Conservation (phyloP, 208 protist species). For the Wallacemonas rigidus region DNA sequence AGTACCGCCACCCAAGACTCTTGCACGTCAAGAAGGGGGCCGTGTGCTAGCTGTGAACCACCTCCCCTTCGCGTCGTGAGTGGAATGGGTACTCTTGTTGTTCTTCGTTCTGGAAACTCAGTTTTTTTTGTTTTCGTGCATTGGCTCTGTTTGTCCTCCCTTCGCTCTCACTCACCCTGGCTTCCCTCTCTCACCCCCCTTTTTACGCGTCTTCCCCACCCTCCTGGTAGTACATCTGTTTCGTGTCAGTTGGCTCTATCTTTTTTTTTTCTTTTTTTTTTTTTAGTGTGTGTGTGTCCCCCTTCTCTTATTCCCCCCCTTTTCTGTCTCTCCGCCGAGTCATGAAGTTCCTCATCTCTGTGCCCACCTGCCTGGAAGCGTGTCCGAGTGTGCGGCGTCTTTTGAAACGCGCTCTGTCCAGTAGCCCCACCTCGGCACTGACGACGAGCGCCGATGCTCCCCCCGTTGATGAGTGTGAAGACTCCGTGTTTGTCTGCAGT, state of each 20-base stretch:
- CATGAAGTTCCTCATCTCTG: slow-evolving; percentile 20
- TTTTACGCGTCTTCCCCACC: neutral
- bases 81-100: neutral
- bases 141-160: slow-evolving; percentile 6
- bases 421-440: neutral
- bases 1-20: too few species aligned
- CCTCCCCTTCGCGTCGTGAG: too few species aligned
- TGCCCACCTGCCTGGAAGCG: slow-evolving; percentile 8
- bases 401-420: neutral
- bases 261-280: slow-evolving; percentile 19
- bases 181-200: neutral
- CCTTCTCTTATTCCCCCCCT: neutral
- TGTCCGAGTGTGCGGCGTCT: neutral
- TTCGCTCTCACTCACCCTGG: neutral
- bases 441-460: neutral
- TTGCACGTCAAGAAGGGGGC: too few species aligned
- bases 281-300: slow-evolving; percentile 9
- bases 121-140: neutral
- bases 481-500: slow-evolving; percentile 31
- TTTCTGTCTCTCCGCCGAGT: neutral
- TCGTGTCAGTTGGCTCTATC: neutral
- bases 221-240: neutral
- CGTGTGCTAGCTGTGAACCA: too few species aligned
- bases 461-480: neutral
- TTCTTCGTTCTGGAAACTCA: neutral